phyloP scores from a whole-genome alignment of 495 filamentous ascomycete species.

The Chaetomium tenue region DNA sequence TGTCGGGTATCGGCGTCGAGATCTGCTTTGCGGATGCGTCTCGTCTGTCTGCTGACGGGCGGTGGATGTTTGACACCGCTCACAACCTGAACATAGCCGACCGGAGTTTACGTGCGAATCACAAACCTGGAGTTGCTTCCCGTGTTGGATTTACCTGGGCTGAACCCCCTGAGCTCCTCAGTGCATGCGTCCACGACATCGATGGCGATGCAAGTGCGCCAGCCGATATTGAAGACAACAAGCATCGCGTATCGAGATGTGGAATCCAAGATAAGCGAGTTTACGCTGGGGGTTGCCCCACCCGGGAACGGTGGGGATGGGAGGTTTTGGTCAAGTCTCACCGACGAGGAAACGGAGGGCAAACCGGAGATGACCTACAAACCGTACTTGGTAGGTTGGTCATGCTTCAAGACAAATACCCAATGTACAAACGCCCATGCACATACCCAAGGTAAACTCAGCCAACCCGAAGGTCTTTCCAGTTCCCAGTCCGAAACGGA shows the following conservation, averaged over 20 bases:
- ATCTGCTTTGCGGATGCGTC: not conserved
- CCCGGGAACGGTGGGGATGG: not conserved
- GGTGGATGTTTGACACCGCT: not conserved
- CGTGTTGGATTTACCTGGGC: not conserved
- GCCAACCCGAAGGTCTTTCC: too few relatives aligned
- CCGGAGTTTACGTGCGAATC: slow-evolving; percentile 4
- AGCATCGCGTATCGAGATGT: not conserved
- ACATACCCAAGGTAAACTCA: not conserved
- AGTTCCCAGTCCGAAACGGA: too few relatives aligned
- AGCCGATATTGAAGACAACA: not conserved
- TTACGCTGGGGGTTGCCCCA: not conserved
- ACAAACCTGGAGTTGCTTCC: not conserved
- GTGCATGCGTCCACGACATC: not conserved
- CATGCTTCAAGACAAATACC: not conserved
- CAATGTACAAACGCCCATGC: not conserved
- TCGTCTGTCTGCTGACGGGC: slow-evolving; percentile 4
- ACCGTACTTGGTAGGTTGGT: not conserved
- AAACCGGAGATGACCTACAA: not conserved
- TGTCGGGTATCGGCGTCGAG: slow-evolving; percentile 11
- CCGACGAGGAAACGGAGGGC: slow-evolving; percentile 1
- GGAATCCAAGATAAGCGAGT: slow-evolving; percentile 18
- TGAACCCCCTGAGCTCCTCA: too few relatives aligned
- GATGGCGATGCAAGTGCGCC: not conserved
- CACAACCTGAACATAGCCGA: not conserved
- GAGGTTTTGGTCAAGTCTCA: slow-evolving; percentile 19